Evolutionary conservation across 306 rosid genomes (phyloP), one percentile per base, ranked within the genome.

Genomic region (Quercus cerris): DNA sequence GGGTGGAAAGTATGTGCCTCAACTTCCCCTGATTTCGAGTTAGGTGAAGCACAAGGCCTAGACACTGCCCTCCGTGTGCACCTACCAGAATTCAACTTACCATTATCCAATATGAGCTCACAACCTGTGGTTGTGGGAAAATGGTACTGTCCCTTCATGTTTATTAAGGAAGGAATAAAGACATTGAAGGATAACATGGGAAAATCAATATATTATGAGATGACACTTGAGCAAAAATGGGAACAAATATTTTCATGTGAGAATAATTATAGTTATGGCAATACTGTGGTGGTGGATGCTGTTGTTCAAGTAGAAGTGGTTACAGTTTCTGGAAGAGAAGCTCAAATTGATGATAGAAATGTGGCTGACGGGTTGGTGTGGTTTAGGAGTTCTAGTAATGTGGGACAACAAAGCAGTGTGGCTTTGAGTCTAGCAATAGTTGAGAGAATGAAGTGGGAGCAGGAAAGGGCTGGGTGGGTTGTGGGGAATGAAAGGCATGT

Each of bases 61-160:
- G 63, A 89, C 28, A 22, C 77, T 15, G 27, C 82, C 2, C 86
- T 92, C 6, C 86, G 94, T 2, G 61, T 81, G 3, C 56, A 59
- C 30, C 80, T 77, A 74, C 93, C 94, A 0, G 77, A 78, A 2
- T 78, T 93, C 66, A 23, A 79, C 22, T 79, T 80, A 70, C 38
- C 91, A 19, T 2, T 82, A 6, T 72, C 56, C 1, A 35, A 56
- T 5, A 33, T 0, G 3, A 74, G 67, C 49, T 85, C 90, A 5
- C 80, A 81, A 22, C n/a, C 78, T 33, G 77, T 87, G 67, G 81
- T 44, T 73, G 89, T 93, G 17, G 98, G 97, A n/a, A 91, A 86
- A 74, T 91, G 97, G 97, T 86, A 93, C 30, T 73, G 87, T 58
- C 98, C 97, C 78, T 87, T 91, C 35, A 75, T 88, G 83, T 91